Evolutionary conservation across 1,284 basidiomycete genomes (phyloP), one percentile per base, ranked within the genome.

Genomic region (Cryptococcus sp.): DNA sequence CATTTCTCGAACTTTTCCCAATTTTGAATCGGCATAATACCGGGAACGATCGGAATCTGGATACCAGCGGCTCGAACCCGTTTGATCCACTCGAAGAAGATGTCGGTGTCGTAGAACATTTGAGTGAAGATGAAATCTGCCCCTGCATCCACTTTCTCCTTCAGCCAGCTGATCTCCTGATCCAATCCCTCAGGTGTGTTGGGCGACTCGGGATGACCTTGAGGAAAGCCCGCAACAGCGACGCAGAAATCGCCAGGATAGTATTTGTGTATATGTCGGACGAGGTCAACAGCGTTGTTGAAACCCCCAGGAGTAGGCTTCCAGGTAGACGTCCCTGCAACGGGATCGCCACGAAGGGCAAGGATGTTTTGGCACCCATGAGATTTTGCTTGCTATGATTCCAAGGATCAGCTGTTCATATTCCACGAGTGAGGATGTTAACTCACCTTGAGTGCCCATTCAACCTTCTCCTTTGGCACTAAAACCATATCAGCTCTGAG

Each of bases 41-140:
- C 78, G 22, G 96, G 96, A 6, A 99, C 87, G 73, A 99, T 93
- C 17, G 96, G 95, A 23, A 95, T 83, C 0, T 86, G 91, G 77
- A 99, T 96, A 8, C 95, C 92, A 7, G 87, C 89, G 11, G 81
- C 87, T 57, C 92, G 85, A 34, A 93, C 87, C 43, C 86, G 83
- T 66, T 86, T 87, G 59, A 93, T 90, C 93, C 93, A 97, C 52
- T 81, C 75, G 52, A 93, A 80, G 78, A 95, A 95, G 50, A 85
- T 83, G 61, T 92, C 87, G 38, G 89, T 87, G 68, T 98, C 94
- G 80, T 99, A 99, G 79, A 99, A 99, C 54, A 99, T 83, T 73
- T 99, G 96, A 0, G 96, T 98, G 61, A 99, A 84, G 65, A 99
- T 91, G 76, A 94, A 97, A 63, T 96, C 89, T 1, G 94, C 93